phyloP scores from a whole-genome alignment of 495 filamentous ascomycete species.

The Penicillium cosmopolitanum region DNA sequence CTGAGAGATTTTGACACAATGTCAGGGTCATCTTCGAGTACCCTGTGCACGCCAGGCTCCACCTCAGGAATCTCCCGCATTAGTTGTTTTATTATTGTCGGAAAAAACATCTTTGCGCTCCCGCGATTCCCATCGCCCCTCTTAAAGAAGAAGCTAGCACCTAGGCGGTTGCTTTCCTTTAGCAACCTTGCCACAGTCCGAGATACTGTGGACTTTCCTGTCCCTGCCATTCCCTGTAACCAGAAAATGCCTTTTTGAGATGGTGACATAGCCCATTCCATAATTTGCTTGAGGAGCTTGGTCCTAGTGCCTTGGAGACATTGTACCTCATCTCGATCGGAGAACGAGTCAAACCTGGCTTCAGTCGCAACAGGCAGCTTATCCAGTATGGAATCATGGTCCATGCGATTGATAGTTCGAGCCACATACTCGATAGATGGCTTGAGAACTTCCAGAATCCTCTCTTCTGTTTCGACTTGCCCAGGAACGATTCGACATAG shows the following conservation, averaged over 20 bases:
- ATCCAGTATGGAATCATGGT: too few relatives aligned
- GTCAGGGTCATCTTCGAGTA: constrained; percentile 40
- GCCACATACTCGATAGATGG: too few relatives aligned
- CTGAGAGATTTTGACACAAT: constrained; percentile 40
- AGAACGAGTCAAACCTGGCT: too few relatives aligned
- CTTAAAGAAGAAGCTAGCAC: constrained; percentile 58
- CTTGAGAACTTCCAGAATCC: too few relatives aligned
- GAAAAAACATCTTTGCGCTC: constrained; percentile 44
- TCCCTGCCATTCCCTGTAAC: constrained; percentile 48
- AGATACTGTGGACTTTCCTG: constrained; percentile 49
- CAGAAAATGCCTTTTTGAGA: constrained; percentile 41
- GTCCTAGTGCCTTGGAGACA: constrained; percentile 40
- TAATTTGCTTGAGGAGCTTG: constrained; percentile 34
- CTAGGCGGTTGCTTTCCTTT: constrained; percentile 20
- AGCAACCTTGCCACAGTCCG: constrained; percentile 31
- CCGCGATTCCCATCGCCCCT: constrained; percentile 47
- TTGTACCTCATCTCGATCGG: background rate
- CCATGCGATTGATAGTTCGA: too few relatives aligned
- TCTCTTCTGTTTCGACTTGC: too few relatives aligned
- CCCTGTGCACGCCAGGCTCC: constrained; percentile 32
- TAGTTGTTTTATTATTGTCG: constrained; percentile 49
- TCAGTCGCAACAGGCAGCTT: too few relatives aligned
- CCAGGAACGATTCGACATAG: too few relatives aligned
- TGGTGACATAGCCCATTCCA: constrained; percentile 30
- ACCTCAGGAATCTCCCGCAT: constrained; percentile 31